A percentile compares a stretch with the other conserved stretches of the same genome.
Evolutionary conservation across 495 filamentous ascomycete species (phyloP).

Genomic region (Lophium mytilinum): DNA sequence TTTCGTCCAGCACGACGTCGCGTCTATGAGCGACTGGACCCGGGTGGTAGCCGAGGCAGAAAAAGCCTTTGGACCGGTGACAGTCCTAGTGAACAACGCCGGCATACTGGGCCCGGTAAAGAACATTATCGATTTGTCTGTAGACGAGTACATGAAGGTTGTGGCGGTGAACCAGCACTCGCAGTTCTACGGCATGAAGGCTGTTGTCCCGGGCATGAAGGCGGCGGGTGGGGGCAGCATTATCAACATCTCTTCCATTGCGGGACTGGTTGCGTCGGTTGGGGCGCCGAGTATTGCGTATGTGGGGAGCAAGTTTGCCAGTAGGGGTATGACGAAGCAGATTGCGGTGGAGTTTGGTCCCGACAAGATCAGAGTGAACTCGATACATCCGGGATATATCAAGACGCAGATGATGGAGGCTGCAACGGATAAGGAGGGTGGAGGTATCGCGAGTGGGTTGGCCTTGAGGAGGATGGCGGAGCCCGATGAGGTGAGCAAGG

Average conservation of each 20-base stretch:
- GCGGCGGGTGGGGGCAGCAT: background rate
- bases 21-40: background rate
- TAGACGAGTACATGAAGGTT: background rate
- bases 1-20: background rate
- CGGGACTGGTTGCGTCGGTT: background rate
- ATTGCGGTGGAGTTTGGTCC: background rate
- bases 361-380: background rate
- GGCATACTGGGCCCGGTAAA: background rate
- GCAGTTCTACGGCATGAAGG: background rate
- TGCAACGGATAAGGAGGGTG: background rate
- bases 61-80: background rate
- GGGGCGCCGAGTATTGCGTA: background rate
- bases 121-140: background rate
- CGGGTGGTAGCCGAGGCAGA: background rate
- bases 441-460: background rate
- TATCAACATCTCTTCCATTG: background rate
- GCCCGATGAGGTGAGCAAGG: background rate
- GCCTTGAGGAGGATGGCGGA: background rate
- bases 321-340: background rate
- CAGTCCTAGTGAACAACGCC: background rate
- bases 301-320: background rate
- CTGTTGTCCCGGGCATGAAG: background rate
- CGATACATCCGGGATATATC: background rate
- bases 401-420: background rate
- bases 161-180: background rate